Evolutionary conservation across 495 filamentous ascomycete species (phyloP).

Genomic region (Trichoderma parareesei): DNA sequence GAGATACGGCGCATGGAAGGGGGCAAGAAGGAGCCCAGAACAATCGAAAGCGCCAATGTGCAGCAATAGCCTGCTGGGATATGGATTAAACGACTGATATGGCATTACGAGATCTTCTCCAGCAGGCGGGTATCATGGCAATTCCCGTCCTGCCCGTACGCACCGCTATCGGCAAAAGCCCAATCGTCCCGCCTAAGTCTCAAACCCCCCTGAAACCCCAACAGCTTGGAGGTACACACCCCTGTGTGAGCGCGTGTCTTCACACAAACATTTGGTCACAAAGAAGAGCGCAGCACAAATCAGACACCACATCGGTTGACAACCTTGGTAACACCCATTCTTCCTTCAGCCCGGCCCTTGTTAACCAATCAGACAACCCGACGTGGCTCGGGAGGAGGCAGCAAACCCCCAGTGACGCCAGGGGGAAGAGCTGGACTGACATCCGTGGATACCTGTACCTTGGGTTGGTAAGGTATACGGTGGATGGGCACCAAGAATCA

Average conservation of each 20-base stretch:
- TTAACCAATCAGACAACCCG: not conserved
- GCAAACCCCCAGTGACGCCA: not conserved
- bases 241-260: not conserved
- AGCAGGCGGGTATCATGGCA: not conserved
- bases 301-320: not conserved
- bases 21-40: not conserved
- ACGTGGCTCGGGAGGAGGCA: not conserved
- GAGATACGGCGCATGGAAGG: not conserved
- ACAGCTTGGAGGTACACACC: not conserved
- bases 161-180: not conserved
- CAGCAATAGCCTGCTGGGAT: not conserved
- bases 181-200: not conserved
- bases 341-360: not conserved
- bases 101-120: not conserved
- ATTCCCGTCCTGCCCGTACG: not conserved
- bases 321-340: not conserved
- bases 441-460: too few species aligned
- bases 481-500: not conserved
- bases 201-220: not conserved
- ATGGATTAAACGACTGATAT: not conserved
- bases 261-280: too few species aligned
- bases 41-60: not conserved
- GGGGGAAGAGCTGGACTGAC: not conserved
- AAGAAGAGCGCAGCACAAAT: not conserved
- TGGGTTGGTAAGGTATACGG: not conserved